Evolutionary conservation across 2,329 filamentous ascomycete species (phyloP), one percentile per base, ranked within the genome.

Genomic region (Leptoxyphium fumago): DNA sequence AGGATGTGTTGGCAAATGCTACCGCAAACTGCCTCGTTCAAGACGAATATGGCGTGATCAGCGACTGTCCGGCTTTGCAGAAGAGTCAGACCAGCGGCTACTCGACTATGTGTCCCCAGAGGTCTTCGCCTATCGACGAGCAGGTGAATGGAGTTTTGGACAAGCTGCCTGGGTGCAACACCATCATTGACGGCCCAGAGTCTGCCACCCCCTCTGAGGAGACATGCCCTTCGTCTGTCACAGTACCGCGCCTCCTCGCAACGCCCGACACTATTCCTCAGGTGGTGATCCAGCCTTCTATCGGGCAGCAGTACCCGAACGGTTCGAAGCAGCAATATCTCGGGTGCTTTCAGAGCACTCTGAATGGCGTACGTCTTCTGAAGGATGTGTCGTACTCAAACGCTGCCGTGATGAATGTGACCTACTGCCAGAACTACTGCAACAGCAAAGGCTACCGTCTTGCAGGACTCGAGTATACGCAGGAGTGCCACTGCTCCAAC

Each of bases 1-100:
- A 58, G 43, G 52, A 50, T 11, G 59, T 66, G 17, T 60, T 71
- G 18, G 53, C 59, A 26, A 45, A 58, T 15, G 68, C 67, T 0
- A 55, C 67, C 17, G 51, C 59, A 26, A 50, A 58, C 29, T 62
- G 61, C 48, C 46, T 58, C 13, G 64, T 64, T 17, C 54, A 52
- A 9, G 52, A 57, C 44, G 54, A 59, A 42, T 56, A 53, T 41
- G 61, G 62, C 32, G 50, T 55, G 10, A 60, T 65, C 38, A 52
- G 54, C n/a, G 52, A 56, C 18, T 66, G 62, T 46, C 52, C 59
- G 2, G 49, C 54, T 11, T 48, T 64, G 38, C 51, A 55, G 9
- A 50, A 50, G 17, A 54, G 53, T 34, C 52, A 61, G 42, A 55
- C 53, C 36, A 53, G 49, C 29, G 51, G 53, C 8, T 50, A 51